These are phyloP conservation scores for Tremella fuciformis DNA, from an alignment of 768 basidiomycete genomes.

Conservation along the genomic window DNA sequence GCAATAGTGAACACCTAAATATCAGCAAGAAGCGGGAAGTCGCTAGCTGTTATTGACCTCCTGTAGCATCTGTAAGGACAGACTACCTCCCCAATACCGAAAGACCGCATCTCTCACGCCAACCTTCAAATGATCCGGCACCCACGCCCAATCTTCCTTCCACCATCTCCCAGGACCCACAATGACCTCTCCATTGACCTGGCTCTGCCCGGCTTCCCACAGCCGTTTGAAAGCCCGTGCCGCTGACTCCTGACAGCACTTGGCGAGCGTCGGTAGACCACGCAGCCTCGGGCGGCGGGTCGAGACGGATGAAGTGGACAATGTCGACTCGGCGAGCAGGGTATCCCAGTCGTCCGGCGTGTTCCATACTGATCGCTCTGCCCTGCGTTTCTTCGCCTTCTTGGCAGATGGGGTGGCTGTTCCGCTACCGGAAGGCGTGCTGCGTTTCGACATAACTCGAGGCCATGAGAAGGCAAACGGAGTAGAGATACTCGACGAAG, in stretches of 20 bases:
- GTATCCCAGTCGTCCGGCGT: slow-evolving; percentile 39
- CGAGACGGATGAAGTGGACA: slow-evolving; percentile 40
- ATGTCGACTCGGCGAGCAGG: slow-evolving; percentile 24
- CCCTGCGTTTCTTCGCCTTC: not conserved
- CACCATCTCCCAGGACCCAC: slow-evolving; percentile 16
- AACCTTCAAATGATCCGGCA: slow-evolving; percentile 34
- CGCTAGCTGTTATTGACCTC: slow-evolving; percentile 24
- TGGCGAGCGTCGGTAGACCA: slow-evolving; percentile 25
- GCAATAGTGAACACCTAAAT: slow-evolving; percentile 25
- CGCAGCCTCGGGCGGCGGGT: slow-evolving; percentile 23
- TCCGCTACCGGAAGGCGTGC: no score
- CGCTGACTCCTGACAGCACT: slow-evolving; percentile 21
- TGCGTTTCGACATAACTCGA: no score
- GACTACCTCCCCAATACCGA: slow-evolving; percentile 26
- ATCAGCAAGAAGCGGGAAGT: not conserved
- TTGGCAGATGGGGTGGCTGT: not conserved
- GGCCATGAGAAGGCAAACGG: no score
- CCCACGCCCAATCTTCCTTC: slow-evolving; percentile 27
- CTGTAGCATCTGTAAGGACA: slow-evolving; percentile 25
- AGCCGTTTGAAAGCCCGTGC: slow-evolving; percentile 32
- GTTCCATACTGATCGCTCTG: slow-evolving; percentile 33
- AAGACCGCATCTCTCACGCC: slow-evolving; percentile 31
- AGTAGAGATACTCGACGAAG: no score
- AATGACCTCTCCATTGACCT: not conserved
- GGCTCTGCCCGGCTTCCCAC: slow-evolving; percentile 23